phyloP scores from a whole-genome alignment of 1,284 basidiomycete species.

The Peniophora sp. region DNA sequence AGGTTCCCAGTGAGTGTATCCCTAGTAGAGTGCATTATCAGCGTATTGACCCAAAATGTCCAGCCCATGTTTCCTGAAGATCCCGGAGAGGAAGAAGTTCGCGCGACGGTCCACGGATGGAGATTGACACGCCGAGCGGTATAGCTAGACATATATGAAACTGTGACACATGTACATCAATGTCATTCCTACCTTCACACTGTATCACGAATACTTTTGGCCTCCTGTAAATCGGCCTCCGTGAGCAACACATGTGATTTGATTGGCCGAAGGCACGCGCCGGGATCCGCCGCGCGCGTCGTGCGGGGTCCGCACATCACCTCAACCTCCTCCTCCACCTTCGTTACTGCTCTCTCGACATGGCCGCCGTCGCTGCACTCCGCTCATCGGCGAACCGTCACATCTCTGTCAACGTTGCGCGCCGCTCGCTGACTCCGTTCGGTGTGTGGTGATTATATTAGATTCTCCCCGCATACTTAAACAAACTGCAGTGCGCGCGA shows the following conservation, averaged over 20 bases:
- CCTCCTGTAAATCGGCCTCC: not conserved
- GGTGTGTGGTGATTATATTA: constrained; percentile 14
- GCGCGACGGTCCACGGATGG: constrained; percentile 78
- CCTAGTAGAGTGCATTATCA: not conserved
- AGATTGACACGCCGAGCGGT: constrained; percentile 31
- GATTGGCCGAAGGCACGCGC: not conserved
- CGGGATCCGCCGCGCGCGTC: too few relatives aligned
- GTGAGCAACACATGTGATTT: constrained; percentile 8
- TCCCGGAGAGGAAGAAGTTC: constrained; percentile 65
- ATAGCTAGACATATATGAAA: too few relatives aligned
- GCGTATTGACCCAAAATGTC: not conserved
- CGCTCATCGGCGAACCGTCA: constrained; percentile 41
- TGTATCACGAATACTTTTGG: not conserved
- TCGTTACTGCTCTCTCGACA: constrained; percentile 15
- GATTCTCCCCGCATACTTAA: constrained; percentile 4
- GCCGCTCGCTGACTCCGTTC: constrained; percentile 28
- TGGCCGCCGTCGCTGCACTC: constrained; percentile 44
- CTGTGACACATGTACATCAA: not conserved
- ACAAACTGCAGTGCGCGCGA: constrained; percentile 14
- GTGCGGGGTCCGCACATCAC: not conserved
- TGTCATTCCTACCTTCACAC: not conserved
- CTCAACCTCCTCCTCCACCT: not conserved
- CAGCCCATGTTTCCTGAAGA: constrained; percentile 88
- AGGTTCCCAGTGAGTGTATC: constrained; percentile 45
- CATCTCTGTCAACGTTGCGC: constrained; percentile 30